phyloP scores from a whole-genome alignment of 768 basidiomycete genomes.

The Termitomyces sp. region DNA sequence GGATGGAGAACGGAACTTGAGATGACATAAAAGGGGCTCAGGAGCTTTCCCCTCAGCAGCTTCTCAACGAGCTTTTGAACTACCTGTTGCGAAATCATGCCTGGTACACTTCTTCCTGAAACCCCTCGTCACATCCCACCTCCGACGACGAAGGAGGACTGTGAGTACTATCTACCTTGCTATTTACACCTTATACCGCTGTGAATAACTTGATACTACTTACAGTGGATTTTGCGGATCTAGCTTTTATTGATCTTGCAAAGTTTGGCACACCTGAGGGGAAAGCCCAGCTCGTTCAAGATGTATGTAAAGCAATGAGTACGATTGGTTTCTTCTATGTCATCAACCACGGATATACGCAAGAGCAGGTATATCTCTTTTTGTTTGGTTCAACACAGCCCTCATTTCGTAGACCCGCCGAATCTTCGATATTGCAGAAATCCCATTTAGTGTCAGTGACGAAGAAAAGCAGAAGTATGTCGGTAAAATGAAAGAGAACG shows the following conservation, averaged over 20 bases:
- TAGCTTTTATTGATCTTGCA: slow-evolving; percentile 50
- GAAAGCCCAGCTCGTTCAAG: slow-evolving; percentile 29
- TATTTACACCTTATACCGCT: no score
- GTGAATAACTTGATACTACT: not conserved
- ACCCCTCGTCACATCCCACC: slow-evolving; percentile 28
- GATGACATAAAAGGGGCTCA: no score
- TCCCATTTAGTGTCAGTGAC: slow-evolving; percentile 31
- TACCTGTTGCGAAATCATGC: slow-evolving; percentile 15
- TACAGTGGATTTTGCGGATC: slow-evolving; percentile 37
- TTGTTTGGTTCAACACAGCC: not conserved
- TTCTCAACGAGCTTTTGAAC: no score
- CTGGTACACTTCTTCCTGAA: slow-evolving; percentile 24
- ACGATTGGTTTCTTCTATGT: slow-evolving; percentile 41
- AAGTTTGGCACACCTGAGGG: slow-evolving; percentile 31
- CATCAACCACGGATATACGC: slow-evolving; percentile 41
- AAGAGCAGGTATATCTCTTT: slow-evolving; percentile 25
- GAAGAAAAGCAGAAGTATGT: slow-evolving; percentile 34
- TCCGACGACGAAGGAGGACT: slow-evolving; percentile 11
- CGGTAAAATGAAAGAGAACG: slow-evolving; percentile 28
- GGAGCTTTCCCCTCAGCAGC: no score
- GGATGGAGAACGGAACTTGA: not conserved
- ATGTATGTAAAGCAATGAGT: slow-evolving; percentile 41
- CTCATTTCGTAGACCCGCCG: slow-evolving; percentile 15
- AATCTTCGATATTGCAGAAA: slow-evolving; percentile 39
- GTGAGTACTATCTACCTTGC: not conserved